Evolutionary conservation across 2,329 filamentous ascomycete genomes (phyloP).

Genomic region (Tolypocladium nubicola): DNA sequence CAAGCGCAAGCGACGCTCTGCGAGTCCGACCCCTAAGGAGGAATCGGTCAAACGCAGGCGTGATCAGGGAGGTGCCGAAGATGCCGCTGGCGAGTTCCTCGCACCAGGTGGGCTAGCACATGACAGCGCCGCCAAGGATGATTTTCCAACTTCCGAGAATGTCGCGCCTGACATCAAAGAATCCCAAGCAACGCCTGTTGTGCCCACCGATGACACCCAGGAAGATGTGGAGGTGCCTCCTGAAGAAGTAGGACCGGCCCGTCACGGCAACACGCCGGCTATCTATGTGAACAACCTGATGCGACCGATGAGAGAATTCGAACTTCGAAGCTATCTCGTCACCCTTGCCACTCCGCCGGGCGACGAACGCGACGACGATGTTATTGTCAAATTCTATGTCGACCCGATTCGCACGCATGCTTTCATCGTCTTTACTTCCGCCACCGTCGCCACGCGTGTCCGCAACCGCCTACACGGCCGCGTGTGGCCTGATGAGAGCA

Average conservation of each 20-base stretch:
- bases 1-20: conserved; percentile 58
- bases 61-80: conserved; percentile 10
- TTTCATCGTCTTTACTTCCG: conserved; percentile 61
- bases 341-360: conserved; percentile 53
- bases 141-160: background rate
- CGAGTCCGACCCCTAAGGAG: conserved; percentile 45
- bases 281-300: conserved; percentile 88
- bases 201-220: conserved; percentile 6
- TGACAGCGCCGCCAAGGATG: background rate
- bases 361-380: conserved; percentile 37
- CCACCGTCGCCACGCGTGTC: conserved; percentile 64
- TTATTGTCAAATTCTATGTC: conserved; percentile 61
- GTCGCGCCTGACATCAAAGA: background rate
- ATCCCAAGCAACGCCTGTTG: background rate
- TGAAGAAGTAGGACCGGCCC: conserved; percentile 39
- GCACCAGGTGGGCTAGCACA: background rate
- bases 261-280: conserved; percentile 63
- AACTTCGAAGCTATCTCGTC: conserved; percentile 58
- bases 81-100: conserved; percentile 5
- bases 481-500: conserved; percentile 80
- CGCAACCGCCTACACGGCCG: conserved; percentile 65
- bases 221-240: conserved; percentile 21
- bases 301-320: conserved; percentile 64
- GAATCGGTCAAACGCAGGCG: conserved; percentile 47
- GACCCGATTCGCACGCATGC: conserved; percentile 84